Conservation (phyloP, 2,329 filamentous ascomycete genomes). For the Penicillium sp. region DNA sequence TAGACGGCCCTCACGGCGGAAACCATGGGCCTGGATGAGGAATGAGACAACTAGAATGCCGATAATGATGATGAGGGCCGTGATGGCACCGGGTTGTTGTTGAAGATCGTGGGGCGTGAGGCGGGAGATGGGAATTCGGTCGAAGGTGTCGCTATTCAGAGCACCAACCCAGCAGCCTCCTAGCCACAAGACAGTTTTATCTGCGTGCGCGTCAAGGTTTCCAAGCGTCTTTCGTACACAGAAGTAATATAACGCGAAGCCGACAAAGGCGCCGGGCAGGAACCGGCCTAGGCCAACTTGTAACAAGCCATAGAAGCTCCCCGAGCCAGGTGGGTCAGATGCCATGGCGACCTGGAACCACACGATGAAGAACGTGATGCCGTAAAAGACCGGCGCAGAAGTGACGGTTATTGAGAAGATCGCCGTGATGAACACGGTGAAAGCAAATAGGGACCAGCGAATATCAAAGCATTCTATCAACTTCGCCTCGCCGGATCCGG, state of each 20-base stretch:
- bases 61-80: constrained; percentile 62
- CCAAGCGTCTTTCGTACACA: constrained; percentile 57
- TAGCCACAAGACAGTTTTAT: constrained; percentile 67
- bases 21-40: constrained; percentile 61
- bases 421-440: constrained; percentile 61
- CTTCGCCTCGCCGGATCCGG: constrained; percentile 36
- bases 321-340: constrained; percentile 61
- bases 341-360: constrained; percentile 67
- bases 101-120: constrained; percentile 66
- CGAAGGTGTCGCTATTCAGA: constrained; percentile 68
- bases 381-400: constrained; percentile 62
- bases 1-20: constrained; percentile 65
- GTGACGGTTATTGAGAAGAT: constrained; percentile 63
- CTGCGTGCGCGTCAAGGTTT: constrained; percentile 61
- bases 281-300: constrained; percentile 63
- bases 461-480: constrained; percentile 58
- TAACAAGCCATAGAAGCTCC: constrained; percentile 61
- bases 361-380: constrained; percentile 59
- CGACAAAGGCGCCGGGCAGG: constrained; percentile 64
- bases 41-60: constrained; percentile 58
- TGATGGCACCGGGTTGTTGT: constrained; percentile 65
- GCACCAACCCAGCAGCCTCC: constrained; percentile 66
- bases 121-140: constrained; percentile 66
- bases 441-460: constrained; percentile 63
- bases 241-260: constrained; percentile 62